Evolutionary conservation across 1,284 basidiomycete genomes (phyloP).

Genomic region (Gomphus bonarii): DNA sequence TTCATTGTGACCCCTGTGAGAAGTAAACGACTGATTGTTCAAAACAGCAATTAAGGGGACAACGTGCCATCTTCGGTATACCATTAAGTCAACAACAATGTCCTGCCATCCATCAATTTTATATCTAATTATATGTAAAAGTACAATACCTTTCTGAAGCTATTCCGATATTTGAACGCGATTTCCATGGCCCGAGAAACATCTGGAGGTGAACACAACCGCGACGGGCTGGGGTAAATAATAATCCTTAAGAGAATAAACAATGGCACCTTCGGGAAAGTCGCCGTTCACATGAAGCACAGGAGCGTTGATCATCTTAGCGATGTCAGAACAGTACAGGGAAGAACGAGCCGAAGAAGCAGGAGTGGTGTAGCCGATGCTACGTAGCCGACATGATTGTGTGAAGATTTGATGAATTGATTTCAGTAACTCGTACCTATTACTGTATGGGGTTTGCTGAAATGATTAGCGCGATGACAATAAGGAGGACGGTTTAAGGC

Average conservation of each 20-base stretch:
- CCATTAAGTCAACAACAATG: constrained; percentile 79
- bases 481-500: constrained; percentile 20
- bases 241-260: constrained; percentile 9
- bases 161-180: constrained; percentile 74
- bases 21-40: neutral
- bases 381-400: constrained; percentile 21
- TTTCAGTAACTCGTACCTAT: constrained; percentile 29
- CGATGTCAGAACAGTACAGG: constrained; percentile 81
- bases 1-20: constrained; percentile 72
- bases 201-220: constrained; percentile 30
- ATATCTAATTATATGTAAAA: constrained; percentile 10
- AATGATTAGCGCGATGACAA: neutral
- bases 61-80: constrained; percentile 69
- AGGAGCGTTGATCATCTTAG: constrained; percentile 83
- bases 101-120: constrained; percentile 32
- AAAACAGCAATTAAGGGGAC: neutral
- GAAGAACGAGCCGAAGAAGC: constrained; percentile 75
- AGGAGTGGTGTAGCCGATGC: constrained; percentile 86
- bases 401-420: constrained; percentile 10
- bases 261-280: constrained; percentile 63
- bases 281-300: constrained; percentile 91
- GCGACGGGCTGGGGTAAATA: neutral
- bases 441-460: constrained; percentile 26
- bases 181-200: constrained; percentile 70
- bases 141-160: constrained; percentile 58